These are phyloP conservation scores for Epichloe uncinata DNA, from an alignment of 2,329 filamentous ascomycete species.

Conservation along the genomic window DNA sequence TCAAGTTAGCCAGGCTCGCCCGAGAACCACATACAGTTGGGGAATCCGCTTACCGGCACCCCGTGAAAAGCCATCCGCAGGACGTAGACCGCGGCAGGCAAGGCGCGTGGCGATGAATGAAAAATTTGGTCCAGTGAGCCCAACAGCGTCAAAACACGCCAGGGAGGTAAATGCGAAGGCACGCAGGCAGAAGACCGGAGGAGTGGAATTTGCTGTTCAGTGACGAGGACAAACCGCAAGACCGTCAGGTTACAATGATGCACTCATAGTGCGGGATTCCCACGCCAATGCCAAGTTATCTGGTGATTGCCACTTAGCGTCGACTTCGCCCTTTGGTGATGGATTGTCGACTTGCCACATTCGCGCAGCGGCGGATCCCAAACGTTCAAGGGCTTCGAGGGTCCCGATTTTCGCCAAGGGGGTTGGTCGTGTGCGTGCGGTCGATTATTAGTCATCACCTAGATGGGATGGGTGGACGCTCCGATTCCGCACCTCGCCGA, in stretches of 20 bases:
- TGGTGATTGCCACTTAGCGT: background rate
- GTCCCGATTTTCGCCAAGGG: too few relatives aligned
- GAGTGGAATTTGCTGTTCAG: background rate
- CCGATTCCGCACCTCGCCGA: too few relatives aligned
- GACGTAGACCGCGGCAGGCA: background rate
- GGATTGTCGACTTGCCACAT: too few relatives aligned
- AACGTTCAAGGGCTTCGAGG: too few relatives aligned
- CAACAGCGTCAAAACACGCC: too few relatives aligned
- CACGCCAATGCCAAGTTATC: background rate
- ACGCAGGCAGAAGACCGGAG: background rate
- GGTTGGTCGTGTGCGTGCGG: too few relatives aligned
- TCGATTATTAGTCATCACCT: too few relatives aligned
- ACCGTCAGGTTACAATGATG: slow-evolving; percentile 6
- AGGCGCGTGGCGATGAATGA: background rate
- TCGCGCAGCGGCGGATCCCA: too few relatives aligned
- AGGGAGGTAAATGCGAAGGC: background rate
- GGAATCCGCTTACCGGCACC: slow-evolving; percentile 15
- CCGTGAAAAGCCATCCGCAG: slow-evolving; percentile 16
- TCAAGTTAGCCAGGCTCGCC: slow-evolving; percentile 9
- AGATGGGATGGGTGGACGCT: too few relatives aligned
- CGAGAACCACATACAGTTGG: background rate
- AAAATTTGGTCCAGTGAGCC: background rate
- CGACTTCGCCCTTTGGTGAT: slow-evolving; percentile 1
- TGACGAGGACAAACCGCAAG: background rate
- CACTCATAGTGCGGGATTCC: slow-evolving; percentile 9